Evolutionary conservation across 208 protist species (phyloP).

Genomic region (Balamuthia mandrillaris): DNA sequence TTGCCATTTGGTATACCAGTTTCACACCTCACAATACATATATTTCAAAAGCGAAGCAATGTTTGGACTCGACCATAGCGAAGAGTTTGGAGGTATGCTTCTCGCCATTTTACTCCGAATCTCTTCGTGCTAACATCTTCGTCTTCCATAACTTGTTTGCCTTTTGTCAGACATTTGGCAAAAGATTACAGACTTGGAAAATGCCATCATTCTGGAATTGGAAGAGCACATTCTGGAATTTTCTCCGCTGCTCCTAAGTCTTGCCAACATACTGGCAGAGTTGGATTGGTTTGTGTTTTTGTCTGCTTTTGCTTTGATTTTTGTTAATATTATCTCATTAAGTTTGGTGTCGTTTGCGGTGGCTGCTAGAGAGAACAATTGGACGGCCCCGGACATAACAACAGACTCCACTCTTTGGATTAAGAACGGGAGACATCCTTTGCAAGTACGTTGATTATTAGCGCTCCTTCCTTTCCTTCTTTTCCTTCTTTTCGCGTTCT

Average conservation of each 20-base stretch:
- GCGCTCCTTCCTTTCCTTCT: too few relatives aligned
- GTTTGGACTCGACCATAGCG: constrained; percentile 13
- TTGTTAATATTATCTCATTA: too few relatives aligned
- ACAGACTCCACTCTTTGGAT: too few relatives aligned
- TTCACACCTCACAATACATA: constrained; percentile 13
- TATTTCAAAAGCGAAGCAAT: constrained; percentile 29
- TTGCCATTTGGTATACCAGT: neutral
- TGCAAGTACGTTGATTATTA: too few relatives aligned
- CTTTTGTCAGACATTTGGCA: constrained; percentile 9
- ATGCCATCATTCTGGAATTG: neutral
- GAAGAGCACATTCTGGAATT: neutral
- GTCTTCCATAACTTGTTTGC: neutral
- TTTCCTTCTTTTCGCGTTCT: too few relatives aligned
- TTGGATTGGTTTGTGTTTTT: constrained; percentile 29
- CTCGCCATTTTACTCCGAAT: neutral
- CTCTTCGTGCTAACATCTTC: neutral
- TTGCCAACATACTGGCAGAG: neutral
- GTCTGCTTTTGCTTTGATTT: too few relatives aligned
- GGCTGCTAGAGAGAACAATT: too few relatives aligned
- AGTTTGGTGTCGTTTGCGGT: too few relatives aligned
- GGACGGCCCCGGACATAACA: too few relatives aligned
- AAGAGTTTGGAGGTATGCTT: neutral
- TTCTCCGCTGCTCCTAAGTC: neutral
- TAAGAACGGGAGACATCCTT: too few relatives aligned
- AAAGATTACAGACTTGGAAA: constrained; percentile 25